Conservation (phyloP, 495 filamentous ascomycete species). For the Lasiosphaeriaceae sp. region DNA sequence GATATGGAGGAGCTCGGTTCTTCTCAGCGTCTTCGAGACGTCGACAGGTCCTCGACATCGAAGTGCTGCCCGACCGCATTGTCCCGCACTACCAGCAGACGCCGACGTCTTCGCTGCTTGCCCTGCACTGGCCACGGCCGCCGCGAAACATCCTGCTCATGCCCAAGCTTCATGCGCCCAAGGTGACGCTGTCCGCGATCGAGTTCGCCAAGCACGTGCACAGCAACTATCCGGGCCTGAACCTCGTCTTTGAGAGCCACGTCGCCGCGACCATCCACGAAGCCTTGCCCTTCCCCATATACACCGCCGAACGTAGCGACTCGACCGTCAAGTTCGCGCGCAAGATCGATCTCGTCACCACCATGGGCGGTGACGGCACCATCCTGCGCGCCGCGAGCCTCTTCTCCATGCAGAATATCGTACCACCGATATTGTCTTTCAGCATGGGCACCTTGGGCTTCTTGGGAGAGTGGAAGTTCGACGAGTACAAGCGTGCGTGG, state of each 20-base stretch:
- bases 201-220: slow-evolving; percentile 81
- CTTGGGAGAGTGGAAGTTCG: slow-evolving; percentile 93
- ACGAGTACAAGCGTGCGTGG: slow-evolving; percentile 84
- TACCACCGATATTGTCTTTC: slow-evolving; percentile 91
- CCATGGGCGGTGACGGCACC: slow-evolving; percentile 92
- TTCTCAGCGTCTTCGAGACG: slow-evolving; percentile 44
- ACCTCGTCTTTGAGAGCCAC: slow-evolving; percentile 76
- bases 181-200: slow-evolving; percentile 67
- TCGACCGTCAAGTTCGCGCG: slow-evolving; percentile 36
- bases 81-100: slow-evolving; percentile 47
- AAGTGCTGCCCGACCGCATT: slow-evolving; percentile 51
- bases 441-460: slow-evolving; percentile 97
- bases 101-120: slow-evolving; percentile 59
- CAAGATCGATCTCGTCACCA: slow-evolving; percentile 83
- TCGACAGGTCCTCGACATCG: slow-evolving; percentile 45
- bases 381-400: slow-evolving; percentile 88
- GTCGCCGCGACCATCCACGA: slow-evolving; percentile 71
- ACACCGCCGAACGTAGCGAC: slow-evolving; percentile 47
- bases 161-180: slow-evolving; percentile 73
- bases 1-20: slow-evolving; percentile 17
- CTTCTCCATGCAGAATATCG: slow-evolving; percentile 74
- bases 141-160: slow-evolving; percentile 88
- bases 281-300: slow-evolving; percentile 74
- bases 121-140: slow-evolving; percentile 80
- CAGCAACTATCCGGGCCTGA: slow-evolving; percentile 71